phyloP scores from a whole-genome alignment of 805 yeast species.

The Brettanomyces nanus region DNA sequence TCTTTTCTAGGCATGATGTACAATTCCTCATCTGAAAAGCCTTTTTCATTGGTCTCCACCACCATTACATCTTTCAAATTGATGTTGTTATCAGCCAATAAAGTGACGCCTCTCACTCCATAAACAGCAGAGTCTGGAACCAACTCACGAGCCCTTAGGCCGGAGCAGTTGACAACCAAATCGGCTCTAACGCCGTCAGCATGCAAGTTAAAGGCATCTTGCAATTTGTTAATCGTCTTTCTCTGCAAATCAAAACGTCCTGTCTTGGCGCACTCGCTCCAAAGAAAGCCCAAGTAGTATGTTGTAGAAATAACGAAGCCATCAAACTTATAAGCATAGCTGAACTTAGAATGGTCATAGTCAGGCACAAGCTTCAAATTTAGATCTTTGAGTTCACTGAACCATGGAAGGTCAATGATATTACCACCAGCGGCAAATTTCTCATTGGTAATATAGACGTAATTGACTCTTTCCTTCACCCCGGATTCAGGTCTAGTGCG shows the following conservation, averaged over 20 bases:
- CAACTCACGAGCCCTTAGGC: constrained; percentile 37
- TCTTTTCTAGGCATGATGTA: constrained; percentile 66
- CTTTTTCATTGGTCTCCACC: constrained; percentile 19
- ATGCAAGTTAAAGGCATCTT: constrained; percentile 41
- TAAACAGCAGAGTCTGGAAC: constrained; percentile 34
- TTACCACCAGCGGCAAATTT: constrained; percentile 9
- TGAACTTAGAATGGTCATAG: constrained; percentile 24
- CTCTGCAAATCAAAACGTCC: constrained; percentile 44
- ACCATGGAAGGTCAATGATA: constrained; percentile 39
- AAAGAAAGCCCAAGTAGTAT: constrained; percentile 21
- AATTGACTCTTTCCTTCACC: constrained; percentile 23
- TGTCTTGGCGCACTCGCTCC: constrained; percentile 31
- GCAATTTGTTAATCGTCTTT: constrained; percentile 31
- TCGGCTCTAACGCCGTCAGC: constrained; percentile 33
- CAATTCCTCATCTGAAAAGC: constrained; percentile 36
- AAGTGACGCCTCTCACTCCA: constrained; percentile 56
- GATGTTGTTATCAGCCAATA: constrained; percentile 39
- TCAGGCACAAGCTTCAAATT: constrained; percentile 28
- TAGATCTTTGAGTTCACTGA: constrained; percentile 29
- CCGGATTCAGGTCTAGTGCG: constrained; percentile 42
- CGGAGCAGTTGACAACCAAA: constrained; percentile 51
- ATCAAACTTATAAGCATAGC: constrained; percentile 38
- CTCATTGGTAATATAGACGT: constrained; percentile 14
- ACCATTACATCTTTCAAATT: constrained; percentile 24
- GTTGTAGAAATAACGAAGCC: constrained; percentile 23